Conservation (phyloP, 441 rosid species). For the Viola pubescens region DNA sequence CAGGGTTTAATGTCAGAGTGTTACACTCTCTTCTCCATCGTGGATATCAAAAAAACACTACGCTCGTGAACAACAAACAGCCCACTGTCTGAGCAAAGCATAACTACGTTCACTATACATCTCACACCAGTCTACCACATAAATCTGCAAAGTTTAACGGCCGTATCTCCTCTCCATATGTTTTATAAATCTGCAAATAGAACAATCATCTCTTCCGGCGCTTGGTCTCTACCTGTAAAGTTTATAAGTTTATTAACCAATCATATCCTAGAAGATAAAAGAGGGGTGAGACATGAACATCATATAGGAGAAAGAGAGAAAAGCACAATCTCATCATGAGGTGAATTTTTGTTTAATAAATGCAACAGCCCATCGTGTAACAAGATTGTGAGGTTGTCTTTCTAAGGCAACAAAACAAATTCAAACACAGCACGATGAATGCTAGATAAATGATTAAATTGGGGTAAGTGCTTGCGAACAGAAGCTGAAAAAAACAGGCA, state of each 20-base stretch:
- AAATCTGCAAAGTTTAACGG: conserved; percentile 18
- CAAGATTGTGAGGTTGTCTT: too few relatives aligned
- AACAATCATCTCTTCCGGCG: conserved; percentile 38
- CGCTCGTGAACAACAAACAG: conserved; percentile 12
- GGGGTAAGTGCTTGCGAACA: too few relatives aligned
- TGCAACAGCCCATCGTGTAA: too few relatives aligned
- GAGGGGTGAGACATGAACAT: neutral
- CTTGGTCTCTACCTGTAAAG: conserved; percentile 46
- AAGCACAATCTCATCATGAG: too few relatives aligned
- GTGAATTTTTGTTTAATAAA: too few relatives aligned
- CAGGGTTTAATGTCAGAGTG: conserved; percentile 15
- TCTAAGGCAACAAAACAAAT: too few relatives aligned
- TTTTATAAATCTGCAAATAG: conserved; percentile 13
- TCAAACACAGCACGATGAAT: too few relatives aligned
- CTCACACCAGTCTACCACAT: conserved; percentile 34
- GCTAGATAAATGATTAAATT: too few relatives aligned
- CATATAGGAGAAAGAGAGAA: neutral
- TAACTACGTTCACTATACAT: conserved; percentile 31
- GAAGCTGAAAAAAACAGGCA: too few relatives aligned
- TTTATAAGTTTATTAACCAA: conserved; percentile 3
- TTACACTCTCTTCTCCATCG: too few relatives aligned
- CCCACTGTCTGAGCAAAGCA: conserved; percentile 29
- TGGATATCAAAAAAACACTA: too few relatives aligned
- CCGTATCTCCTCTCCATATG: conserved; percentile 21
- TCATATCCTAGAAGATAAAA: neutral